Percentiles rank a stretch among this genome's conserved stretches.
Evolutionary conservation across 164 flowering plant species (phyloP).

Genomic region (Amborella trichopoda): DNA sequence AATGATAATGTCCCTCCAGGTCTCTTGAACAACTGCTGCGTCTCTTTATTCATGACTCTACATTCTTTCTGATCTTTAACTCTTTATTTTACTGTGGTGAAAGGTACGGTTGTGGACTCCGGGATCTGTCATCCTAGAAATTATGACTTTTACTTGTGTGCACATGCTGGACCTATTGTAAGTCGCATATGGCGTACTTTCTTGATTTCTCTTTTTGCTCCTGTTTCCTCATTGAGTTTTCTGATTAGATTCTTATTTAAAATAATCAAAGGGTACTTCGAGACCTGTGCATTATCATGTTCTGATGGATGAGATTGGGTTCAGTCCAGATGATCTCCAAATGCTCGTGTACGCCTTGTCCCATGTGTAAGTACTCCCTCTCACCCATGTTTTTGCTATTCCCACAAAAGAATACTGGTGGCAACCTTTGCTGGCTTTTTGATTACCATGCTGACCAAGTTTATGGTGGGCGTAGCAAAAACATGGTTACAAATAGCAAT

Average conservation of each 20-base stretch:
- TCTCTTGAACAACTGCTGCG: constrained; percentile 10
- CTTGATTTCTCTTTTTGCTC: background rate
- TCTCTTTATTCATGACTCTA: background rate
- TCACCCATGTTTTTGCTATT: background rate
- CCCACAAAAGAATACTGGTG: no score
- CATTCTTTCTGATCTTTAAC: background rate
- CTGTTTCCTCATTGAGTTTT: background rate
- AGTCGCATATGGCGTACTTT: constrained; percentile 17
- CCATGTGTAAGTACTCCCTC: constrained; percentile 89
- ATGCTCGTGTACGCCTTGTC: constrained; percentile 58
- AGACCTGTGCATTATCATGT: constrained; percentile 87
- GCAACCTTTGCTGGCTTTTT: background rate
- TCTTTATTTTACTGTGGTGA: background rate
- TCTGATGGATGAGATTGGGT: constrained; percentile 81
- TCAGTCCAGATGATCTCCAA: constrained; percentile 67
- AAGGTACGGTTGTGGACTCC: constrained; percentile 86
- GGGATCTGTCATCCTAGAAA: constrained; percentile 65
- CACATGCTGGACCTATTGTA: constrained; percentile 78
- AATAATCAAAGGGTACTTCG: constrained; percentile 66
- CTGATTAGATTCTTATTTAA: no score
- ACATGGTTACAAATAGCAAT: no score
- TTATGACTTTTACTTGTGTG: constrained; percentile 83
- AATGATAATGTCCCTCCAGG: constrained; percentile 87
- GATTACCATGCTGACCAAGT: no score
- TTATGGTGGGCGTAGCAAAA: no score